Evolutionary conservation across 768 basidiomycete species (phyloP).

Genomic region (Rhizopogon vulgaris): DNA sequence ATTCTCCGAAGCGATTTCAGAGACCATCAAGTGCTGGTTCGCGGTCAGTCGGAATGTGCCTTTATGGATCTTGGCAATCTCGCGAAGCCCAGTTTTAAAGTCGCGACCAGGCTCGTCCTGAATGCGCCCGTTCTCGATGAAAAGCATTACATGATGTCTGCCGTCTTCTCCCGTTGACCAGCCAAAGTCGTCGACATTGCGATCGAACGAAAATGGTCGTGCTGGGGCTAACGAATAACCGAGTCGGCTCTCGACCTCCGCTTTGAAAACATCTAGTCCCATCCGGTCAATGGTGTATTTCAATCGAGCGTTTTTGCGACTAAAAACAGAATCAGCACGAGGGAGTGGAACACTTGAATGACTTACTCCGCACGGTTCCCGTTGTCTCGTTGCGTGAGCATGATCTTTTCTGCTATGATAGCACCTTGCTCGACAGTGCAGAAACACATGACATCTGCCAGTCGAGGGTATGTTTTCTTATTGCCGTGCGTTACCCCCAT

Average conservation of each 20-base stretch:
- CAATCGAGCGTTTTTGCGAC: conserved; percentile 80
- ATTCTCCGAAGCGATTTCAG: conserved; percentile 73
- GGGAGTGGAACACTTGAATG: neutral
- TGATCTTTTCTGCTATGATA: conserved; percentile 85
- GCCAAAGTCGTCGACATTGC: conserved; percentile 91
- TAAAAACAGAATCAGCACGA: conserved; percentile 16
- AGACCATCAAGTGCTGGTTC: conserved; percentile 90
- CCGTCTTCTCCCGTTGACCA: conserved; percentile 89
- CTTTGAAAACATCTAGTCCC: conserved; percentile 82
- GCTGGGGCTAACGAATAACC: conserved; percentile 73
- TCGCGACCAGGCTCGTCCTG: conserved; percentile 86
- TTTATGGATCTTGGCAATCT: conserved; percentile 93
- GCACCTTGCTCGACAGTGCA: conserved; percentile 83
- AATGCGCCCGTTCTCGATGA: conserved; percentile 97
- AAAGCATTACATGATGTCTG: conserved; percentile 85
- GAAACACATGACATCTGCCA: conserved; percentile 87
- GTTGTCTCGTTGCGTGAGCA: conserved; percentile 91
- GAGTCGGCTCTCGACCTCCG: conserved; percentile 83
- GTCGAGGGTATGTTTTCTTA: conserved; percentile 97
- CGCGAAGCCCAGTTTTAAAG: conserved; percentile 89
- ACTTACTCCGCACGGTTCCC: conserved; percentile 92
- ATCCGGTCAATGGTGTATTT: conserved; percentile 98
- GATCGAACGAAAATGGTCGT: conserved; percentile 74
- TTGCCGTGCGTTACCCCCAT: conserved; percentile 99
- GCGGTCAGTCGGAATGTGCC: conserved; percentile 90